Evolutionary conservation across 768 basidiomycete species (phyloP), one percentile per base, ranked within the genome.

Genomic region (Russula sp.): DNA sequence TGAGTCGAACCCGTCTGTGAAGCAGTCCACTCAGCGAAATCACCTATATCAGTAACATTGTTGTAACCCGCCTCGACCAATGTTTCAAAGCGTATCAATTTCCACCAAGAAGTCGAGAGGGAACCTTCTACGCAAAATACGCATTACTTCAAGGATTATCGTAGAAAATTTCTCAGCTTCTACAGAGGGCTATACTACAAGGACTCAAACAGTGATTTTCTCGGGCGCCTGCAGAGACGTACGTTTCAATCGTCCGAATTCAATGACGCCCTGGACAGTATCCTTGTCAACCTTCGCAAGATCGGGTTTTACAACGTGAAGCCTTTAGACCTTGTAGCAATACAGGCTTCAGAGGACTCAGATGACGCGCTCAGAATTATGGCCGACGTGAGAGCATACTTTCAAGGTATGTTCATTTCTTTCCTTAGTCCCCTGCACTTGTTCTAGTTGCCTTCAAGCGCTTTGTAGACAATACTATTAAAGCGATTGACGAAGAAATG

Each of bases 351-450:
- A 0, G 84, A 87, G 59, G 72, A 72, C 1, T 78, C 77, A 75
- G 84, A 83, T 39, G 77, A 80, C 0, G 84, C 85, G 0, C 66
- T 89, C 18, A 66, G 71, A 4, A 86, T 89, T 66, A 89, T 90
- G 86, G 85, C 86, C 0, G 79, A 83, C 58, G 85, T 88, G 2
- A 75, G 86, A 5, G 87, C 84, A 0, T 90, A 88, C 64, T 90
- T 88, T 70, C 85, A 88, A 78, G 87, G 88, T 85, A 66, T 8
- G 68, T 64, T 34, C 8, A 46, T 22, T 42, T 48, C 38, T 25
- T 63, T 63, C 58, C 48, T 54, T 46, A 34, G 32, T 43, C 20
- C 10, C 20, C 9, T 5, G 7, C 43, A 66, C 22, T 13, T 29
- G 46, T 16, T 8, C 9, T 56, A 87, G 80, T 81, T 2, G 71